Evolutionary conservation across 352 stramenopile genomes (phyloP).

Genomic region (Pythium angustatum): DNA sequence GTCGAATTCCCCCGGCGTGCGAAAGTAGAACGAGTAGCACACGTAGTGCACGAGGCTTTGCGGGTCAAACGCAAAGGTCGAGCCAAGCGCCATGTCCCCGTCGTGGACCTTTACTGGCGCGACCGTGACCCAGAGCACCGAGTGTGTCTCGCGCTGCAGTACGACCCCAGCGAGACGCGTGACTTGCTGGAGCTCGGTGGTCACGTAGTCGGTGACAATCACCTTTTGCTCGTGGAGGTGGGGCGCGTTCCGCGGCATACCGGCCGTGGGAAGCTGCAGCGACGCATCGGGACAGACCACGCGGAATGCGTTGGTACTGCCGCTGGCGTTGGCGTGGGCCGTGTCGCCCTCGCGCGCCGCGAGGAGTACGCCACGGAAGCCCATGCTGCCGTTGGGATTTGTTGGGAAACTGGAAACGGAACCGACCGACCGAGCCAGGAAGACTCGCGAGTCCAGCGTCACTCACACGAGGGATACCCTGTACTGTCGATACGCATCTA

Average conservation of each 20-base stretch:
- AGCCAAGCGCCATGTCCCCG: slow-evolving; percentile 8
- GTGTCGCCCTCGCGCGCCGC: slow-evolving; percentile 35
- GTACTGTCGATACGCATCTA: neutral
- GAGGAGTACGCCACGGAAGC: slow-evolving; percentile 72
- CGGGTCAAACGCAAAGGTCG: slow-evolving; percentile 12
- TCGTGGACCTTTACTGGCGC: neutral
- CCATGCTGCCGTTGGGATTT: slow-evolving; percentile 33
- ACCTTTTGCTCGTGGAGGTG: slow-evolving; percentile 51
- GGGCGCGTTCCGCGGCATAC: slow-evolving; percentile 19
- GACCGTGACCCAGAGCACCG: slow-evolving; percentile 51
- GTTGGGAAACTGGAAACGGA: too few species aligned
- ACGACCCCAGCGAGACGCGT: slow-evolving; percentile 43
- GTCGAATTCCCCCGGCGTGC: slow-evolving; percentile 51
- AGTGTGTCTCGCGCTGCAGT: slow-evolving; percentile 41
- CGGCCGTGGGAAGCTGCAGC: slow-evolving; percentile 39
- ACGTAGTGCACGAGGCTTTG: slow-evolving; percentile 18
- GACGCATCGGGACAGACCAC: slow-evolving; percentile 50
- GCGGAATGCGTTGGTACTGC: slow-evolving; percentile 32
- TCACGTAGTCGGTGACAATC: slow-evolving; percentile 53
- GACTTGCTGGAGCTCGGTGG: slow-evolving; percentile 54
- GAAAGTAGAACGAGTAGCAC: slow-evolving; percentile 76
- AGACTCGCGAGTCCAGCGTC: too few species aligned
- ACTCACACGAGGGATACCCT: neutral
- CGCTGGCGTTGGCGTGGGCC: slow-evolving; percentile 1
- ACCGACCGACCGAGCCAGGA: too few species aligned